Percentiles rank a stretch among this genome's conserved stretches.
Evolutionary conservation across 1,139 yeast genomes (phyloP).

Genomic region (Scheffersomyces insectosa): DNA sequence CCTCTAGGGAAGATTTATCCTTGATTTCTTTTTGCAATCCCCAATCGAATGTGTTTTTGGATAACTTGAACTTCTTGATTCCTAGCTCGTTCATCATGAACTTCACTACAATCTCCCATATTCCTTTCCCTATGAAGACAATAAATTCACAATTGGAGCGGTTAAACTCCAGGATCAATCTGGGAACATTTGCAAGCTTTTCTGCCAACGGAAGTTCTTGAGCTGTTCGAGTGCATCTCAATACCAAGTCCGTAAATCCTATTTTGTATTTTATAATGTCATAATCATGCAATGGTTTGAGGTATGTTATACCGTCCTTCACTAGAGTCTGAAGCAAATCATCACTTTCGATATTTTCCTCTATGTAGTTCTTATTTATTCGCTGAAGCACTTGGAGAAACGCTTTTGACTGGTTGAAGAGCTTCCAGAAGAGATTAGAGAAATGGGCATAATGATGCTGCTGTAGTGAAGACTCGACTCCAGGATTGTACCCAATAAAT

Average conservation of each 20-base stretch:
- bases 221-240: slow-evolving; percentile 63
- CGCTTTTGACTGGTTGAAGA: slow-evolving; percentile 55
- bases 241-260: slow-evolving; percentile 74
- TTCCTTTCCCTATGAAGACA: slow-evolving; percentile 73
- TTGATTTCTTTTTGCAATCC: slow-evolving; percentile 43
- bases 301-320: slow-evolving; percentile 9
- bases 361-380: slow-evolving; percentile 1
- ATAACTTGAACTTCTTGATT: slow-evolving; percentile 22
- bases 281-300: slow-evolving; percentile 46
- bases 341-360: slow-evolving; percentile 9
- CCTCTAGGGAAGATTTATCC: slow-evolving; percentile 4
- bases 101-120: slow-evolving; percentile 63
- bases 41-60: slow-evolving; percentile 42
- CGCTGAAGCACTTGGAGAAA: slow-evolving; percentile 25
- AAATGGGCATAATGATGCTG: slow-evolving; percentile 80
- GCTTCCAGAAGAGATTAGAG: slow-evolving; percentile 69
- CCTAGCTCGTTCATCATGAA: slow-evolving; percentile 11
- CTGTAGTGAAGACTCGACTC: slow-evolving; percentile 57
- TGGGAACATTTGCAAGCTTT: slow-evolving; percentile 56
- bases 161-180: slow-evolving; percentile 49
- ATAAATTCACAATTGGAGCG: slow-evolving; percentile 40
- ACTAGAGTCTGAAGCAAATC: slow-evolving; percentile 10
- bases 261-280: slow-evolving; percentile 45
- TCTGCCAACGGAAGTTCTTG: slow-evolving; percentile 54
- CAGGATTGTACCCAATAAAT: slow-evolving; percentile 78